These are phyloP conservation scores for Posidonia australis DNA, from an alignment of 106 monocot species.

Conservation along the genomic window DNA sequence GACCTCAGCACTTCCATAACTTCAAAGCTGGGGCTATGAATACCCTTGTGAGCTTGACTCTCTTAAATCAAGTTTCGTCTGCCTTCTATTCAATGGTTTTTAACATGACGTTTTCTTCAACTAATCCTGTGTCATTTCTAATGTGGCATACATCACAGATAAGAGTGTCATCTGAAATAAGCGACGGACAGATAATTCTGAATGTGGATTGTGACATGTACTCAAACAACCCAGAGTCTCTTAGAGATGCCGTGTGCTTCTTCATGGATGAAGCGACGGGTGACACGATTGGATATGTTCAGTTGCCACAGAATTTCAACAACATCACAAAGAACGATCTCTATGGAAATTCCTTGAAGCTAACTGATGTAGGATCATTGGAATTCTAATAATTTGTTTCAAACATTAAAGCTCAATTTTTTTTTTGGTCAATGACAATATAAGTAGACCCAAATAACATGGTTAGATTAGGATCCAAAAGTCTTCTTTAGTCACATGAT, in stretches of 20 bases:
- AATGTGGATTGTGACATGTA: slow-evolving; percentile 46
- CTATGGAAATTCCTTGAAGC: slow-evolving; percentile 13
- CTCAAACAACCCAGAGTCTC: slow-evolving; percentile 14
- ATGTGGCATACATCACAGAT: neutral
- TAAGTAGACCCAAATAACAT: too few relatives aligned
- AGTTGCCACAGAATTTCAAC: slow-evolving; percentile 7
- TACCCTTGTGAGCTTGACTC: slow-evolving; percentile 27
- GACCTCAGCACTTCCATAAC: slow-evolving; percentile 41
- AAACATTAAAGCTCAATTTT: too few relatives aligned
- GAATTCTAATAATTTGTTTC: too few relatives aligned
- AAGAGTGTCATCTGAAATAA: slow-evolving; percentile 13
- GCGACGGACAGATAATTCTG: slow-evolving; percentile 15
- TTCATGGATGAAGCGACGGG: slow-evolving; percentile 5
- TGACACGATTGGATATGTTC: slow-evolving; percentile 6
- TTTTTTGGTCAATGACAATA: too few relatives aligned
- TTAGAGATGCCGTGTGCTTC: slow-evolving; percentile 19
- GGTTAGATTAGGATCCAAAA: too few relatives aligned
- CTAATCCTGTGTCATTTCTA: neutral
- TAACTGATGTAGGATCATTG: too few relatives aligned
- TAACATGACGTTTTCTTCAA: neutral
- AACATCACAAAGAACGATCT: slow-evolving; percentile 30
- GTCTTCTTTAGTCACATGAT: neutral
- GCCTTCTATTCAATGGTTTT: neutral
- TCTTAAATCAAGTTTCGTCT: neutral
- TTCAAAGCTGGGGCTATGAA: slow-evolving; percentile 85